Evolutionary conservation across 2,329 filamentous ascomycete genomes (phyloP), one percentile per base, ranked within the genome.

Genomic region (Ophiostoma novo-ulmi): DNA sequence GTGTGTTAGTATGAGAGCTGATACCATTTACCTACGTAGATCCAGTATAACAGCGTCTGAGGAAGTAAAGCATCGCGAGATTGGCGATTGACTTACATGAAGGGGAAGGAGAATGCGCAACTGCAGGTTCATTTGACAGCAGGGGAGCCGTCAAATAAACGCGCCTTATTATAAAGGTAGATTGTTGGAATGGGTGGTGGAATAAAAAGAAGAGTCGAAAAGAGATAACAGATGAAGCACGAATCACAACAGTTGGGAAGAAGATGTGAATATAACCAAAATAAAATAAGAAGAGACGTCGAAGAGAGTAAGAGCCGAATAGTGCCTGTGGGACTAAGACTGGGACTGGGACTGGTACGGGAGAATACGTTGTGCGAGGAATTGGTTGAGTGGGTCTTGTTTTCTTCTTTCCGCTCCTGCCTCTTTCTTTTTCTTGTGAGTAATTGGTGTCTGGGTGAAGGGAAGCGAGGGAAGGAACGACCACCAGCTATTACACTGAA

Each of bases 91-190:
- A 82, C 87, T 82, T 86, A 92, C 90, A 84, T 84, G 84, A 81
- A 85, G 84, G 84, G 83, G 86, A 82, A 83, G 81, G 80, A 83
- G 79, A 80, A 84, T 82, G 79, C 82, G 82, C 82, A 82, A 83
- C 84, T 94, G 93, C 94, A 97, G 93, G 93, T 95, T 97, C 94
- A 97, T 97, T 93, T 94, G 92, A 96, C 93, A 94, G 92, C 90
- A 80, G 75, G 76, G 73, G 79, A 82, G 89, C 89, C 91, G 92
- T 85, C 93, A 95, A 96, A 90, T 85, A 93, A 97, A 89, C 92
- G 92, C 93, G 93, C 92, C 81, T 80, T 69, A 70, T 68, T 73
- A 75, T 39, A 69, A 71, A 72, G 69, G 22, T 58, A n/a, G 20
- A 67, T 64, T 71, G 71, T 31, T 7, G 13, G 14, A 31, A n/a